phyloP scores from a whole-genome alignment of 2,329 filamentous ascomycete genomes.

The Anthostomella pinea region DNA sequence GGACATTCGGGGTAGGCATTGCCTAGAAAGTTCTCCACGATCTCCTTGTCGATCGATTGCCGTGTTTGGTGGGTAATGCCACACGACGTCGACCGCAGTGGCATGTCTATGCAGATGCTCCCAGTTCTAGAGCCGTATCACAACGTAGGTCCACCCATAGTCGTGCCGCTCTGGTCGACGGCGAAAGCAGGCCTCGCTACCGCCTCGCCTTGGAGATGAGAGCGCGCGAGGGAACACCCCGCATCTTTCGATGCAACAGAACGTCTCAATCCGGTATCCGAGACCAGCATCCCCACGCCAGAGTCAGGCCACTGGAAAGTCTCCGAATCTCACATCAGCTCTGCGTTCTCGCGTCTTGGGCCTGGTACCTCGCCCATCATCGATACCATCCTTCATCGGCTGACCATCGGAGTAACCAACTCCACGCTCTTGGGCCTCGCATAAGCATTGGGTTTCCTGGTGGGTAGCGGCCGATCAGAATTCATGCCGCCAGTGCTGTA shows the following conservation, averaged over 20 bases:
- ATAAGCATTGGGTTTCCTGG: constrained; percentile 52
- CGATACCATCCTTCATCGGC: constrained; percentile 36
- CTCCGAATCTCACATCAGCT: constrained; percentile 22
- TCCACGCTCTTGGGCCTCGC: constrained; percentile 61
- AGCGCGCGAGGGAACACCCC: constrained; percentile 20
- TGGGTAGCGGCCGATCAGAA: constrained; percentile 54
- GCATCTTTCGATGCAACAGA: constrained; percentile 21
- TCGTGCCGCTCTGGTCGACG: no score
- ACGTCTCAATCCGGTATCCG: constrained; percentile 13
- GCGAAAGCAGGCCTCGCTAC: no score
- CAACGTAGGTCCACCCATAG: constrained; percentile 1
- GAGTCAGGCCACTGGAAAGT: constrained; percentile 12
- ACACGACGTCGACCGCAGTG: no score
- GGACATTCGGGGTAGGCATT: background rate
- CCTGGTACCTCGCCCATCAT: constrained; percentile 9
- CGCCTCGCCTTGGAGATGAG: no score
- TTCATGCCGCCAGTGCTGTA: constrained; percentile 38
- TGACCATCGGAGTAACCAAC: constrained; percentile 58
- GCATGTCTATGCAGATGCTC: background rate
- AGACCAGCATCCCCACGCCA: constrained; percentile 12
- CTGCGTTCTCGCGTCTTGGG: constrained; percentile 4
- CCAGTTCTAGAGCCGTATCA: constrained; percentile 1
- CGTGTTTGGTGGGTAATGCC: background rate
- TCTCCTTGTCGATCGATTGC: background rate
- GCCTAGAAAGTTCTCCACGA: background rate